A percentile compares a stretch with the other conserved stretches of the same genome.
Conservation (phyloP, 1,284 basidiomycete species). For the Anthracocystis setariae region DNA sequence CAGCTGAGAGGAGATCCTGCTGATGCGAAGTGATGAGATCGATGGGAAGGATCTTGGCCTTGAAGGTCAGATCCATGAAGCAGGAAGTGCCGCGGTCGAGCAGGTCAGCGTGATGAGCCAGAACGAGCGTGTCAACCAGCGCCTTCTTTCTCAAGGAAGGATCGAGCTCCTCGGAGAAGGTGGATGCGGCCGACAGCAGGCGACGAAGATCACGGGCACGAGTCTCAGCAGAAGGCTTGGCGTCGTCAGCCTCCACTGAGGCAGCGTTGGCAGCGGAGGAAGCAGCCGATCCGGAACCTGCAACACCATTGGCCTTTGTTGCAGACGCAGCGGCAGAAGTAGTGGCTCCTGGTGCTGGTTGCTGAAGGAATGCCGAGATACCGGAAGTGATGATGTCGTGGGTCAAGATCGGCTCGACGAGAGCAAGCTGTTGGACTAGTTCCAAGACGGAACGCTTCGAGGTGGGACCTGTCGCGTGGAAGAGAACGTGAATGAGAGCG, state of each 20-base stretch:
- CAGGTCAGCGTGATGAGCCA: constrained; percentile 58
- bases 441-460: constrained; percentile 30
- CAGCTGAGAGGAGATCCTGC: constrained; percentile 41
- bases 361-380: constrained; percentile 40
- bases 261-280: constrained; percentile 14
- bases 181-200: constrained; percentile 46
- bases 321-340: constrained; percentile 12
- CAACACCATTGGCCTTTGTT: constrained; percentile 21
- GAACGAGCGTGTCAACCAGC: constrained; percentile 60
- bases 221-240: constrained; percentile 35
- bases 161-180: constrained; percentile 39
- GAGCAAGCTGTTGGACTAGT: constrained; percentile 25
- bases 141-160: constrained; percentile 33
- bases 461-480: constrained; percentile 37
- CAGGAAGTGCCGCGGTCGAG: constrained; percentile 48
- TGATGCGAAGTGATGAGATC: constrained; percentile 52
- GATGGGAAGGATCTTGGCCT: constrained; percentile 54
- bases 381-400: constrained; percentile 42
- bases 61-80: constrained; percentile 63
- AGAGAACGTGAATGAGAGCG: constrained; percentile 47
- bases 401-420: constrained; percentile 34
- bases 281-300: constrained; percentile 12
- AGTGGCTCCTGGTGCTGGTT: constrained; percentile 2
- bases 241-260: constrained; percentile 35
- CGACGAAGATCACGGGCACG: constrained; percentile 44